Percentiles rank a stretch among this genome's conserved stretches.
These are phyloP conservation scores for Verruconis gallopava DNA, from an alignment of 2,329 filamentous ascomycete genomes.

Conservation along the genomic window DNA sequence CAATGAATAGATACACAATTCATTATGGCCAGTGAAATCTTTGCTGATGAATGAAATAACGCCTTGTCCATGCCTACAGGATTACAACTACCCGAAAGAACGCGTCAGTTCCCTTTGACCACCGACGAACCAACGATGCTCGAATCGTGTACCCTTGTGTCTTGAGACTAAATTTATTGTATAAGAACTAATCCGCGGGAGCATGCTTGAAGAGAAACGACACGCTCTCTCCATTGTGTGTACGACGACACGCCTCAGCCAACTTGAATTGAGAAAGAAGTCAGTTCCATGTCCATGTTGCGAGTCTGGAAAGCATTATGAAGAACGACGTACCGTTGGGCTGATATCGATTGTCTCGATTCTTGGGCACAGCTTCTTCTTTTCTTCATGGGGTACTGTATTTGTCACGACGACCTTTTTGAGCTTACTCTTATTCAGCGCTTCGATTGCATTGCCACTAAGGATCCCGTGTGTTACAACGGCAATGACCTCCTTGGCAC, in stretches of 20 bases:
- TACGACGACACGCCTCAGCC: conserved; percentile 57
- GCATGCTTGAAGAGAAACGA: conserved; percentile 55
- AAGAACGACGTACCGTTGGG: conserved; percentile 54
- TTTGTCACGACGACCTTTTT: conserved; percentile 80
- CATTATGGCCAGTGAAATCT: no score
- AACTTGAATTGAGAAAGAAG: conserved; percentile 29
- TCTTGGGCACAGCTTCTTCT: conserved; percentile 64
- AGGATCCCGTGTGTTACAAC: conserved; percentile 93
- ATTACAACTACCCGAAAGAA: no score
- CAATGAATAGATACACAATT: no score
- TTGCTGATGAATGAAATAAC: no score
- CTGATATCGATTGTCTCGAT: conserved; percentile 88
- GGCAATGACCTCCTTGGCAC: conserved; percentile 77
- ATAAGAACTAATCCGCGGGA: conserved; percentile 7
- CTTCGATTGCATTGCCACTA: conserved; percentile 77
- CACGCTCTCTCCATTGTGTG: conserved; percentile 59
- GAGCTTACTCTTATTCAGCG: conserved; percentile 64
- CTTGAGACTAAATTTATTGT: no score
- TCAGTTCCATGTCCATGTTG: conserved; percentile 1
- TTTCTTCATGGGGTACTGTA: conserved; percentile 69
- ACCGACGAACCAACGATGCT: no score
- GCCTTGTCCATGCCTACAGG: no score
- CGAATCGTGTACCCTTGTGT: no score
- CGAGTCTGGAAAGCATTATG: neutral
- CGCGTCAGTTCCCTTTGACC: no score